Evolutionary conservation across 2,329 filamentous ascomycete genomes (phyloP).

Genomic region (Botrytis pseudocinerea): DNA sequence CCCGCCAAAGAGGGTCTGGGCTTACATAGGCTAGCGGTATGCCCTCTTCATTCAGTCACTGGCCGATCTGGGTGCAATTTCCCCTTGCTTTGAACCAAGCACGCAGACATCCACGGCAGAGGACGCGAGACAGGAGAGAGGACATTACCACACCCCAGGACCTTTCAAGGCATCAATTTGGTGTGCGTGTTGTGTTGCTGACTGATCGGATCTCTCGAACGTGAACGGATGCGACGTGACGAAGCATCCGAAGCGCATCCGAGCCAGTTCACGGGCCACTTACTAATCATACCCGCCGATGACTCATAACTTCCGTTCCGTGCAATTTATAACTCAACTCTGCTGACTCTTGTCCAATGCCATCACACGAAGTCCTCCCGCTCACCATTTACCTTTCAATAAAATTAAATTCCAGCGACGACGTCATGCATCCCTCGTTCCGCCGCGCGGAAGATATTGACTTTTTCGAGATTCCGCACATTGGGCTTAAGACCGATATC

Average conservation of each 20-base stretch:
- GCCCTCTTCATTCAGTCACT: not conserved
- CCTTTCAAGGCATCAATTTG: constrained; percentile 1
- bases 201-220: not conserved
- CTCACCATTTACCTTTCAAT: too few species aligned
- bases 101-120: not conserved
- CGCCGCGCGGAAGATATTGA: too few species aligned
- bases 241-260: too few species aligned
- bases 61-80: not conserved
- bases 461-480: not conserved
- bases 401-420: not conserved
- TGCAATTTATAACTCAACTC: not conserved
- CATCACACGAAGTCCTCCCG: not conserved
- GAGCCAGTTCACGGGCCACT: not conserved
- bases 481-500: not conserved
- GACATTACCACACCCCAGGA: not conserved
- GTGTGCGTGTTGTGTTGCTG: constrained; percentile 6
- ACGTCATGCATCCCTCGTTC: not conserved
- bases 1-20: not conserved
- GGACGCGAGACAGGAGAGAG: not conserved
- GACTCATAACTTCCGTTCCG: not conserved
- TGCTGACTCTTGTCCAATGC: not conserved
- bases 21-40: not conserved
- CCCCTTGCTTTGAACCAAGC: not conserved
- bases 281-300: not conserved
- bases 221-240: too few species aligned